Percentiles rank a stretch among this genome's conserved stretches.
phyloP scores from a whole-genome alignment of 2,329 filamentous ascomycete genomes.

The Davidsoniella neocaledoniae region DNA sequence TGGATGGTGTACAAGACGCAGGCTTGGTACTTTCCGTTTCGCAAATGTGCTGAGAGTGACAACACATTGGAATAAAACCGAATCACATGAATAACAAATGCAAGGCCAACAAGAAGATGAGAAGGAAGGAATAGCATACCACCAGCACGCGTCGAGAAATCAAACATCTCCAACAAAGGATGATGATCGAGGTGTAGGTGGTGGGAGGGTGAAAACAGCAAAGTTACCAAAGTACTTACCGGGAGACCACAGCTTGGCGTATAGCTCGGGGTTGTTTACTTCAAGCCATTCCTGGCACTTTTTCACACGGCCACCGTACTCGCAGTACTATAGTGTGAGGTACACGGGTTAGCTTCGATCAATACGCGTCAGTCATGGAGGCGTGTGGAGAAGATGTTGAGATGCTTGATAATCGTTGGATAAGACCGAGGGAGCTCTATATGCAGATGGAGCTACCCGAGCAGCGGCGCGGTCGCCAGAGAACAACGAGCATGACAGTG shows the following conservation, averaged over 20 bases:
- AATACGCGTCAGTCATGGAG: neutral
- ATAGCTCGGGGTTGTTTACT: conserved; percentile 55
- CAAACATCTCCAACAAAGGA: no score
- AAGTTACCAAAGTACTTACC: conserved; percentile 32
- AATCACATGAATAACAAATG: no score
- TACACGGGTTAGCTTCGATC: conserved; percentile 6
- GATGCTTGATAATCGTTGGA: conserved; percentile 3
- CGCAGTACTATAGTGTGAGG: conserved; percentile 65
- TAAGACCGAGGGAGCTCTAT: neutral
- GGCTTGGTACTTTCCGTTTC: no score
- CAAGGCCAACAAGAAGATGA: no score
- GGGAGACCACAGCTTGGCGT: conserved; percentile 68
- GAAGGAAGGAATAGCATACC: neutral
- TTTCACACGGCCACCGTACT: conserved; percentile 89
- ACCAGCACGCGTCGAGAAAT: no score
- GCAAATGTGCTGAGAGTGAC: no score
- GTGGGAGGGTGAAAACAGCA: neutral
- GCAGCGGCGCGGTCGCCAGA: no score
- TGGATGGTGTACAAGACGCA: no score
- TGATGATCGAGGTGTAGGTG: no score
- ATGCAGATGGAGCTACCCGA: neutral
- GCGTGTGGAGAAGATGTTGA: conserved; percentile 6
- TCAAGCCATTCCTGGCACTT: conserved; percentile 96
- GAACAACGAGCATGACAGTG: neutral
- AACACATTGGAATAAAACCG: no score